A percentile compares a stretch with the other conserved stretches of the same genome.
Conservation (phyloP, 768 basidiomycete species). For the Lentinula detonsa region DNA sequence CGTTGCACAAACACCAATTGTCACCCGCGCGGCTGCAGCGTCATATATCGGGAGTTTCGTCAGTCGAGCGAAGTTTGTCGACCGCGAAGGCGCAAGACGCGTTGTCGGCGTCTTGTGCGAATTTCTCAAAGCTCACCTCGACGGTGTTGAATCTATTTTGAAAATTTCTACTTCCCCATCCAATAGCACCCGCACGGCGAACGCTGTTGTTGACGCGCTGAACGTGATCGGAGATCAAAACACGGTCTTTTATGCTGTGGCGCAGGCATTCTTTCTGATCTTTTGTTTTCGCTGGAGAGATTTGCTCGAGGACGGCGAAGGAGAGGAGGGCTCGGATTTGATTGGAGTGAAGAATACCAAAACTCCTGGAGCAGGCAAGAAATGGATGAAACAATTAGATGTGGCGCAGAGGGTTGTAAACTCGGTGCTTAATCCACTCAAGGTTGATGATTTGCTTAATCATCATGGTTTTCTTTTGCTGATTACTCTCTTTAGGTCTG, state of each 20-base stretch:
- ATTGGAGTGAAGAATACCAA: constrained; percentile 9
- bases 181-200: constrained; percentile 16
- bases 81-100: constrained; percentile 62
- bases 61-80: constrained; percentile 83
- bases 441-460: constrained; percentile 37
- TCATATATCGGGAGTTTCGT: constrained; percentile 93
- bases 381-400: constrained; percentile 82
- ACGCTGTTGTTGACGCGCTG: constrained; percentile 10
- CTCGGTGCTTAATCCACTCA: constrained; percentile 85
- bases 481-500: constrained; percentile 53
- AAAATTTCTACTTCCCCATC: constrained; percentile 27
- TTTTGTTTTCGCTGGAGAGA: constrained; percentile 99
- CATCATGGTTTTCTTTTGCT: background rate
- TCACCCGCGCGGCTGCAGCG: constrained; percentile 88
- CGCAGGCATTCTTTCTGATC: constrained; percentile 90
- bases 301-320: constrained; percentile 56
- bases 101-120: constrained; percentile 84
- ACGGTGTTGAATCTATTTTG: constrained; percentile 53
- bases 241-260: constrained; percentile 85
- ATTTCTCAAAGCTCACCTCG: constrained; percentile 73
- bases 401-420: constrained; percentile 75
- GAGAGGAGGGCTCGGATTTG: constrained; percentile 39
- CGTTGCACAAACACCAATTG: constrained; percentile 42
- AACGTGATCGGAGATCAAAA: constrained; percentile 33
- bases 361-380: constrained; percentile 28